These are phyloP conservation scores for Penicillium roqueforti DNA, from an alignment of 495 filamentous ascomycete species.

Conservation along the genomic window DNA sequence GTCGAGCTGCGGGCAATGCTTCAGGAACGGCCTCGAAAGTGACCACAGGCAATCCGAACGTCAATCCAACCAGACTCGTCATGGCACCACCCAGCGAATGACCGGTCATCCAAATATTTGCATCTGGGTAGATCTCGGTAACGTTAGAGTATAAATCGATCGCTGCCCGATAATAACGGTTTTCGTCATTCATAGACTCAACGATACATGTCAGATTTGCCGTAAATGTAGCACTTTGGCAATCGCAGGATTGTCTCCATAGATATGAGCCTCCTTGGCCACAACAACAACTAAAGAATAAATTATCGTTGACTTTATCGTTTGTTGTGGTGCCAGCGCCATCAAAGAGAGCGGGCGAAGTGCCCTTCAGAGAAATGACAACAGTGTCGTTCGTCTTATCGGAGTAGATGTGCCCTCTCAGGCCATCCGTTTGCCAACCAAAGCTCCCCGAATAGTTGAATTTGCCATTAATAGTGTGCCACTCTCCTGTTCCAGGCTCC, in stretches of 20 bases:
- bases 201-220: conserved; percentile 88
- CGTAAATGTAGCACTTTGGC: conserved; percentile 73
- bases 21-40: conserved; percentile 91
- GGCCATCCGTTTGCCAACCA: conserved; percentile 85
- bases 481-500: conserved; percentile 64
- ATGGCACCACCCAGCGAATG: conserved; percentile 91
- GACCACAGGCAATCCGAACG: conserved; percentile 80
- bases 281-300: conserved; percentile 97
- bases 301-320: conserved; percentile 95
- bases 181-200: conserved; percentile 69
- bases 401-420: conserved; percentile 88
- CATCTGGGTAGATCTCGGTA: conserved; percentile 77
- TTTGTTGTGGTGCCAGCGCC: conserved; percentile 93
- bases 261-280: conserved; percentile 83
- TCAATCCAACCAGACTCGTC: conserved; percentile 78
- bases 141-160: conserved; percentile 89
- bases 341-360: conserved; percentile 85
- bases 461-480: conserved; percentile 72
- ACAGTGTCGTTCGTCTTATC: conserved; percentile 82
- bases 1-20: conserved; percentile 75
- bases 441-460: conserved; percentile 83
- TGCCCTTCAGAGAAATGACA: conserved; percentile 89
- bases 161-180: conserved; percentile 83
- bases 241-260: conserved; percentile 90
- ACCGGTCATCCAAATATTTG: conserved; percentile 82